Evolutionary conservation across 2,329 filamentous ascomycete genomes (phyloP), one percentile per base, ranked within the genome.

Genomic region (Colletotrichum kahawae): DNA sequence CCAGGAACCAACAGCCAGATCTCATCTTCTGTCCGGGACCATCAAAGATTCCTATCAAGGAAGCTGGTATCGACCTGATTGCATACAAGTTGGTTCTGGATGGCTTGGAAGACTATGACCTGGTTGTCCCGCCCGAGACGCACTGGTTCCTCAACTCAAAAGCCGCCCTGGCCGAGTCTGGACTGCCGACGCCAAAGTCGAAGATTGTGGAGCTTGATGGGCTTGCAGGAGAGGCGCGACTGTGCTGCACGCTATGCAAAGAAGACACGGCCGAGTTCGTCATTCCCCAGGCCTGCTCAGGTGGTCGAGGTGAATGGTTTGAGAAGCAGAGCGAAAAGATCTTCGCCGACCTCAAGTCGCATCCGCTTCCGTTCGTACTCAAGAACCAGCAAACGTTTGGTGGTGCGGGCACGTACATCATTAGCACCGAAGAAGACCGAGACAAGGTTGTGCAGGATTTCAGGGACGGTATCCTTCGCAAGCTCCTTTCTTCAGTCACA

Each of bases 301-400:
- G 83, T 2, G 38, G 43, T 0, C 77, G 83, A 5, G 78, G 80
- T 0, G 60, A 63, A 5, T 85, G 84, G 83, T 67, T 84, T 1
- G 54, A 74, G 7, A 73, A 77, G 70, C 79, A 84, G 65, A 81
- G 77, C 51, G 43, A 60, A 14, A 70, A 73, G 31, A 75, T 84
- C n/a, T 76, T 82, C 7, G 67, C 74, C 2, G 77, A 77, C 18
- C 69, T 85, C 16, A 69, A 71, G 21, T 33, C 57, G 18, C 78
- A 80, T 6, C 71, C 75, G 0, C 65, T 83, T 1, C 84, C 83
- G 0, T 85, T 85, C n/a, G 83, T 84, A 3, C 72, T 85, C 34
- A 84, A 85, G 75, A 84, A 80, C 48, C 84, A 85, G 64, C 83
- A 84, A 65, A 83, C 82, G 1, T 84, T 83, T 71, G 83, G 82